Base-by-base conservation (phyloP, 768 basidiomycete species). In the Phallus indusiatus region DNA sequence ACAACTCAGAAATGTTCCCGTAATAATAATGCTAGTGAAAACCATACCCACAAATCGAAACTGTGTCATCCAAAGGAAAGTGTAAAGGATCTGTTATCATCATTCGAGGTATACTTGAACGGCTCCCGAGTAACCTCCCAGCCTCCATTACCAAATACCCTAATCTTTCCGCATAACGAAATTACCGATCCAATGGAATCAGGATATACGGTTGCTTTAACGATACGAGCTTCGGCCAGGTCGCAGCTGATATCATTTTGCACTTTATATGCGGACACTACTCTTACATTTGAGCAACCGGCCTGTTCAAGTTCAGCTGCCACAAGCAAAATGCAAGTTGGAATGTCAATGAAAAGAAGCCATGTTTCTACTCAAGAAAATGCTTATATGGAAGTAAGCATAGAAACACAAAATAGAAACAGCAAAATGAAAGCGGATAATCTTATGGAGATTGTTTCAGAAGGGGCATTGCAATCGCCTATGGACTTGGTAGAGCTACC, bases 171-270 rank as follows among this genome's bases (percentile, higher is more conserved):
- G n/a, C 12, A 12, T 42, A 4, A 42, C 12, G 42, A 4, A 42
- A n/a, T n/a, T n/a, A n/a, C n/a, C 42, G 42, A 42, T 42, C n/a
- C 42, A 42, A 10, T n/a, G 4, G 2, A 42, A 42, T 42, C 42
- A n/a, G n/a, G 14, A 2, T 42, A 42, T 42, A 42, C 42, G 12
- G n/a, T n/a, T 11, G 14, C 3, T 14, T n/a, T 42, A 11, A 42
- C 42, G 4, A 42, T 59, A 28, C 48, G 57, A 14, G 57, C 57
- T 33, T 16, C 36, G 14, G 21, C 48, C 21, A 35, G 35, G 6
- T 35, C 34, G n/a, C 21, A 35, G 5, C 57, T 59, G 12, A 47
- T 59, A 18, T 59, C 57, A 12, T 59, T 59, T 53, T 59, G 49
- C 20, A 36, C 49, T 18, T 28, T 59, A 4, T 28, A 59, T 22